phyloP scores from a whole-genome alignment of 2,329 filamentous ascomycete genomes.

The Ceratocystis variospora region DNA sequence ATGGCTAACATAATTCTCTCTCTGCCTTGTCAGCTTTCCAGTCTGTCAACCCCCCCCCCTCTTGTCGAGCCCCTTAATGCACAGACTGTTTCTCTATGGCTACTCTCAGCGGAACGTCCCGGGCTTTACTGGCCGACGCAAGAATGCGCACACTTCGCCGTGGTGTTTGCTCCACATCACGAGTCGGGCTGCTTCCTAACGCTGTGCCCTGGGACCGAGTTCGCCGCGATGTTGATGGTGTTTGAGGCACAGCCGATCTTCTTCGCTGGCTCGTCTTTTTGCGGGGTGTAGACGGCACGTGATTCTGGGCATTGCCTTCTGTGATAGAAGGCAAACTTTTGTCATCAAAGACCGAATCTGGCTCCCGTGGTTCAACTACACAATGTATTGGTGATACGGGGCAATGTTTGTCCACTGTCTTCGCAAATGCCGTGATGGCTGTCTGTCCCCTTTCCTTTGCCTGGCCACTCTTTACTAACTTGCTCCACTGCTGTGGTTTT shows the following conservation, averaged over 20 bases:
- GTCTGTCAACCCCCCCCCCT: background rate
- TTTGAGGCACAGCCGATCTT: background rate
- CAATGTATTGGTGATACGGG: background rate
- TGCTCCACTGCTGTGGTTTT: background rate
- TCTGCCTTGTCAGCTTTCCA: background rate
- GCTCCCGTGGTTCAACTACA: background rate
- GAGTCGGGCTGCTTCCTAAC: background rate
- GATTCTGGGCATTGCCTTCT: background rate
- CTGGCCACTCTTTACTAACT: slow-evolving; percentile 26
- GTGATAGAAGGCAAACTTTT: background rate
- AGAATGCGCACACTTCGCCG: background rate
- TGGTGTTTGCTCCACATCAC: background rate
- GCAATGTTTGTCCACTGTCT: background rate
- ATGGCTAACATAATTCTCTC: background rate
- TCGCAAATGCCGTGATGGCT: slow-evolving; percentile 37
- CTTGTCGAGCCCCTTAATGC: background rate
- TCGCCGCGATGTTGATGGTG: background rate
- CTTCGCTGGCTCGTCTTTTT: background rate
- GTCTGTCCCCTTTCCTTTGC: slow-evolving; percentile 33
- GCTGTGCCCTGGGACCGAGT: background rate
- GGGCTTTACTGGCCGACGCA: background rate
- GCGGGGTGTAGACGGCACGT: background rate
- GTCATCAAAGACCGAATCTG: background rate
- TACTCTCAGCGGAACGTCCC: background rate
- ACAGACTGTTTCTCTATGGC: background rate